Conservation (phyloP, 768 basidiomycete genomes). For the Rhodosporidiobolus sp. region DNA sequence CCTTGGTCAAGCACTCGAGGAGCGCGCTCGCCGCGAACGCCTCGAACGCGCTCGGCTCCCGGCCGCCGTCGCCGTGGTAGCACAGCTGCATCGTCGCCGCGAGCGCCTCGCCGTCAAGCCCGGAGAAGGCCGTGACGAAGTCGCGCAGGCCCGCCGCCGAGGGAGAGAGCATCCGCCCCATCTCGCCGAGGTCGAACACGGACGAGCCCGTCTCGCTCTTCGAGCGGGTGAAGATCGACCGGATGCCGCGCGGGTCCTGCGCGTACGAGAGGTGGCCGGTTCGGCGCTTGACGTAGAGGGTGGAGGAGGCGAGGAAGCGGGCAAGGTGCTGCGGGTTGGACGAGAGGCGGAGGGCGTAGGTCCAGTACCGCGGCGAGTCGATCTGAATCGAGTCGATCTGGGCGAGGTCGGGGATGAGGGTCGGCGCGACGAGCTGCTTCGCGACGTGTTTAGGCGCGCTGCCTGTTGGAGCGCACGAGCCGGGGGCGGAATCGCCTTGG, state of each 20-base stretch:
- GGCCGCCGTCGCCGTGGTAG: neutral
- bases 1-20: conserved; percentile 84
- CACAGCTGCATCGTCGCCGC: conserved; percentile 66
- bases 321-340: conserved; percentile 65
- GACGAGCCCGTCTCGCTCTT: conserved; percentile 79
- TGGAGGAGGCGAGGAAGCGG: conserved; percentile 69
- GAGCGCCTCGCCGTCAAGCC: conserved; percentile 52
- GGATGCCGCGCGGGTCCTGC: conserved; percentile 87
- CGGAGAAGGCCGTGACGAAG: conserved; percentile 79
- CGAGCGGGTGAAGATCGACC: conserved; percentile 83
- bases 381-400: conserved; percentile 75
- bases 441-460: conserved; percentile 47
- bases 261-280: conserved; percentile 90
- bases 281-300: conserved; percentile 84
- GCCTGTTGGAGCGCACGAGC: neutral
- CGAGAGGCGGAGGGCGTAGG: conserved; percentile 76
- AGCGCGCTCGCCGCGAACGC: conserved; percentile 44
- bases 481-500: conserved; percentile 49
- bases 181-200: conserved; percentile 78
- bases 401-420: conserved; percentile 83
- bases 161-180: conserved; percentile 49
- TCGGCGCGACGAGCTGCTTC: conserved; percentile 82
- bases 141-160: conserved; percentile 68
- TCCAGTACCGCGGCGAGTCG: conserved; percentile 94
- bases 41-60: conserved; percentile 29